Percentiles rank a stretch among this genome's conserved stretches.
Evolutionary conservation across 495 filamentous ascomycete genomes (phyloP).

Genomic region (Neurospora sp.): DNA sequence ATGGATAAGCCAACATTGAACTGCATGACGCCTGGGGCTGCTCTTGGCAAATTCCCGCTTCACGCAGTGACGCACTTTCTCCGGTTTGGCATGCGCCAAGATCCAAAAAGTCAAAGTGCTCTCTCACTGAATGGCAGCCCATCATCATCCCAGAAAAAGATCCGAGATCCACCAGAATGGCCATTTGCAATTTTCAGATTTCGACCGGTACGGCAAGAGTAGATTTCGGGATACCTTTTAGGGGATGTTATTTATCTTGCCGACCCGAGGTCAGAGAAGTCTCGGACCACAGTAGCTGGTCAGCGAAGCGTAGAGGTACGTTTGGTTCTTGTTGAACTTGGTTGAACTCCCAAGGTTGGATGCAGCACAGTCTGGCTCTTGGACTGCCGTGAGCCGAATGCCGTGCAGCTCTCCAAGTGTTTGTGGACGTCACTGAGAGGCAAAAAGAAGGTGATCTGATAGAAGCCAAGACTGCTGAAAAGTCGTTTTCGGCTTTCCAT

Average conservation of each 20-base stretch:
- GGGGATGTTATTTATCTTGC: neutral
- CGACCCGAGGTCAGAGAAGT: neutral
- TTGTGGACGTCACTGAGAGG: neutral
- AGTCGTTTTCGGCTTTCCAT: neutral
- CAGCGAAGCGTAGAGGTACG: neutral
- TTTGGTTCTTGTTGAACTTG: neutral
- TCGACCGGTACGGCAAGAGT: neutral
- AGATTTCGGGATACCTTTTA: neutral
- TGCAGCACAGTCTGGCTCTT: neutral
- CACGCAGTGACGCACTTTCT: neutral
- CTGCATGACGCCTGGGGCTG: neutral
- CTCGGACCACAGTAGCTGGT: neutral
- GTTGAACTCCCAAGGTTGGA: neutral
- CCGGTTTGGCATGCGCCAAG: neutral
- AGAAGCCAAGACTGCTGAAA: neutral
- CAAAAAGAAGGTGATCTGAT: neutral
- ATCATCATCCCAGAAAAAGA: neutral
- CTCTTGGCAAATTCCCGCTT: neutral
- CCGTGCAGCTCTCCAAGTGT: neutral
- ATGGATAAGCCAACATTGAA: neutral
- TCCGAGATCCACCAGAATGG: neutral
- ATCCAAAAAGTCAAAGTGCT: neutral
- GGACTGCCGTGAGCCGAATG: neutral
- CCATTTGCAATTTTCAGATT: neutral
- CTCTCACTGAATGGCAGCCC: neutral